Conservation (phyloP, 2,329 filamentous ascomycete genomes). For the Penicillium sp. region DNA sequence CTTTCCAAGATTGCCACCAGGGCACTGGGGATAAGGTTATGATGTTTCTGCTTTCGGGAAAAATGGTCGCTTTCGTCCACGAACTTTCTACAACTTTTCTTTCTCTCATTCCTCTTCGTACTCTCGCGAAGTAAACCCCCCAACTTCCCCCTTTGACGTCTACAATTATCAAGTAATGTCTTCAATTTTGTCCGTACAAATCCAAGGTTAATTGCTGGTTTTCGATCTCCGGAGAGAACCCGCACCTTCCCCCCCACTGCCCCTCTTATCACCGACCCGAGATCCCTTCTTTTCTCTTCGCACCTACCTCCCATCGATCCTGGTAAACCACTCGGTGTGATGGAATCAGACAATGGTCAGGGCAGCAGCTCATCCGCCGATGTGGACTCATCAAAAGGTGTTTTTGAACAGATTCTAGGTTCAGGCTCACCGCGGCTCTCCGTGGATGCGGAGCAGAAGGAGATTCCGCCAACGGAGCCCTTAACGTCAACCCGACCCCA, state of each 20-base stretch:
- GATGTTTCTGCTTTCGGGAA: neutral
- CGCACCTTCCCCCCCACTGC: neutral
- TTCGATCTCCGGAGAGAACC: neutral
- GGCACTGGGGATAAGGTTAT: neutral
- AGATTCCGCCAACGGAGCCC: conserved; percentile 5
- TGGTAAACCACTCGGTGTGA: conserved; percentile 10
- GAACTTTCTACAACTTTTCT: neutral
- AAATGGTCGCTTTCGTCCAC: neutral
- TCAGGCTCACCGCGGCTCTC: conserved; percentile 6
- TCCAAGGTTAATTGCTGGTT: neutral
- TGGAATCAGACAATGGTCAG: conserved; percentile 24
- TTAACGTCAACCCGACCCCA: conserved; percentile 12
- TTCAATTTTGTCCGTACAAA: neutral
- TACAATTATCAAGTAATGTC: neutral
- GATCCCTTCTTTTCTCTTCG: neutral
- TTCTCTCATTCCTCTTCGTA: neutral
- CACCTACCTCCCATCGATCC: neutral
- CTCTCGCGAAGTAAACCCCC: neutral
- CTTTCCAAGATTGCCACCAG: too few species aligned
- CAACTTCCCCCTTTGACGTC: neutral
- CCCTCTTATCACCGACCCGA: conserved; percentile 2
- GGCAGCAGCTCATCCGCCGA: conserved; percentile 35
- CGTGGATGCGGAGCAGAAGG: conserved; percentile 15
- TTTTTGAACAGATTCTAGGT: conserved; percentile 19
- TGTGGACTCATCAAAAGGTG: conserved; percentile 35